Percentiles rank a stretch among this genome's conserved stretches.
Conservation (phyloP, 768 basidiomycete genomes). For the Pleurotus tuber-regium region DNA sequence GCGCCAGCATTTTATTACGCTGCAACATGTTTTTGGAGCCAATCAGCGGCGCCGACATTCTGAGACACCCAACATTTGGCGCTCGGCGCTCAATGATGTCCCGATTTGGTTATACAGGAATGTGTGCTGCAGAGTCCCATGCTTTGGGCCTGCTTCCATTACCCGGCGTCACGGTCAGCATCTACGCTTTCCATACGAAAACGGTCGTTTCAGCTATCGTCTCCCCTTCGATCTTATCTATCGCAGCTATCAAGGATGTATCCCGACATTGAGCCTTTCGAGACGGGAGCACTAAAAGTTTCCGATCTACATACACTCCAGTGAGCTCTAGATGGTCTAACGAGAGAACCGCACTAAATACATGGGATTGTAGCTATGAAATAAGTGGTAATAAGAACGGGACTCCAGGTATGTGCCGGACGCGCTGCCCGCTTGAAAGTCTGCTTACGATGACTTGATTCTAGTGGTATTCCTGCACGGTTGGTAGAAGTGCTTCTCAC, state of each 20-base stretch:
- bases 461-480: slow-evolving; percentile 82
- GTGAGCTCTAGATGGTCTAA: slow-evolving; percentile 31
- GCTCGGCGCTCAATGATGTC: background rate
- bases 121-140: background rate
- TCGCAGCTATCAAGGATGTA: slow-evolving; percentile 46
- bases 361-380: slow-evolving; percentile 59
- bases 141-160: background rate
- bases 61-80: background rate
- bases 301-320: slow-evolving; percentile 75
- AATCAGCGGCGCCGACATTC: background rate
- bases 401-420: slow-evolving; percentile 59
- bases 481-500: too few relatives aligned
- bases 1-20: too few relatives aligned
- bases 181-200: background rate
- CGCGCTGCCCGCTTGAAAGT: background rate
- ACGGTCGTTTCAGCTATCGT: background rate
- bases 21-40: slow-evolving; percentile 17
- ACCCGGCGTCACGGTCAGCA: background rate
- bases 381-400: slow-evolving; percentile 77
- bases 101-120: slow-evolving; percentile 8
- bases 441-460: background rate
- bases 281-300: slow-evolving; percentile 65
- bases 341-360: background rate
- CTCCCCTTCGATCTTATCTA: background rate
- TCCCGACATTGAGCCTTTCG: slow-evolving; percentile 63